Evolutionary conservation across 176 grass and related monocot species (phyloP).

Genomic region (Tillandsia fasciculata): DNA sequence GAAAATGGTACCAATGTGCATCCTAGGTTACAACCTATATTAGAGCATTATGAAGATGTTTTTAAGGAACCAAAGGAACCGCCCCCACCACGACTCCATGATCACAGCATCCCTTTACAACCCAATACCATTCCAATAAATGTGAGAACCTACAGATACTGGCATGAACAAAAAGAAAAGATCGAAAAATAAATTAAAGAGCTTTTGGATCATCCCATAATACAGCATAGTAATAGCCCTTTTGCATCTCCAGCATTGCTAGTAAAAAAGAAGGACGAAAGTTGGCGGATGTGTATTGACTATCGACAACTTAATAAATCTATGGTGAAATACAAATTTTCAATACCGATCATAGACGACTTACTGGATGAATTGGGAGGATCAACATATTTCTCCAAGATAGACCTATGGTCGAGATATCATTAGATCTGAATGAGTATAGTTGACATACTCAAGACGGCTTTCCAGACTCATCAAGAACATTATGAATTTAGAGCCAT

Average conservation of each 20-base stretch:
- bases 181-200: no score
- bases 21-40: background rate
- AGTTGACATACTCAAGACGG: background rate
- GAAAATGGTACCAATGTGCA: no score
- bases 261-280: background rate
- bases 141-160: background rate
- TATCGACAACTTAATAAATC: no score
- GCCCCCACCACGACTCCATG: background rate
- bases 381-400: background rate
- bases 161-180: no score
- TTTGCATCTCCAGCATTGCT: background rate
- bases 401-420: background rate
- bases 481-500: background rate
- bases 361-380: background rate
- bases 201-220: background rate
- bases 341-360: background rate
- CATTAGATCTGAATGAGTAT: background rate
- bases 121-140: background rate
- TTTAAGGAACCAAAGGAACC: background rate
- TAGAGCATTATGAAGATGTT: background rate
- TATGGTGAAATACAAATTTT: slow-evolving; percentile 1
- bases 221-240: background rate
- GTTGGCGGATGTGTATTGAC: no score
- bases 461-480: background rate
- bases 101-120: background rate